A percentile compares a stretch with the other conserved stretches of the same genome.
phyloP scores from a whole-genome alignment of 1,284 basidiomycete genomes.

The Puccinia horiana region DNA sequence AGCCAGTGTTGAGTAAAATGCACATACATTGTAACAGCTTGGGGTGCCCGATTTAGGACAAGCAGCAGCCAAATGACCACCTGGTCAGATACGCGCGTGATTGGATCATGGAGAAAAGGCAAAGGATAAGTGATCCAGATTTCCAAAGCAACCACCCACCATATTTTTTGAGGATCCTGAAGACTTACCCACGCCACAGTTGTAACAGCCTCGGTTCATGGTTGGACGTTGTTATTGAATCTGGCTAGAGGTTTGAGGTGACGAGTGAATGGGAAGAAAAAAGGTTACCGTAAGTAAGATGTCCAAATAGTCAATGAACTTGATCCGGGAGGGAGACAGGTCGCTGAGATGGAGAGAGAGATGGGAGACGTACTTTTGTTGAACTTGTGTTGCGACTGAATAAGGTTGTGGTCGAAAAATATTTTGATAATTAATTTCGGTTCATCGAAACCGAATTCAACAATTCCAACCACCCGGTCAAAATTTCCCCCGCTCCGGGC shows the following conservation, averaged over 20 bases:
- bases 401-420: too few relatives aligned
- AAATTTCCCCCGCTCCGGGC: too few relatives aligned
- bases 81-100: neutral
- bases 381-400: too few relatives aligned
- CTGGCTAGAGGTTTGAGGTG: neutral
- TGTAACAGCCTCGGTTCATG: conserved; percentile 46
- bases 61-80: conserved; percentile 45
- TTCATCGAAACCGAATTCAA: too few relatives aligned
- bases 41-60: conserved; percentile 48
- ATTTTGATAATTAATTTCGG: too few relatives aligned
- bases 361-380: too few relatives aligned
- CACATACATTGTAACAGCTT: conserved; percentile 44
- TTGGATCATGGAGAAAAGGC: neutral
- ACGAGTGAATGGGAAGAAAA: neutral
- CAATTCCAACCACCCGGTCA: too few relatives aligned
- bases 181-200: conserved; percentile 37
- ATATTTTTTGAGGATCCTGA: neutral
- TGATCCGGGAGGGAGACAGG: too few relatives aligned
- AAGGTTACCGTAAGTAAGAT: neutral
- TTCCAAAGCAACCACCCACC: neutral
- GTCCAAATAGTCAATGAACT: too few relatives aligned
- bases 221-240: too few relatives aligned
- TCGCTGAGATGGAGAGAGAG: too few relatives aligned
- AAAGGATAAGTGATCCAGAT: neutral
- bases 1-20: neutral